Evolutionary conservation across 306 rosid genomes (phyloP).

Genomic region (Macrotyloma uniflorum): DNA sequence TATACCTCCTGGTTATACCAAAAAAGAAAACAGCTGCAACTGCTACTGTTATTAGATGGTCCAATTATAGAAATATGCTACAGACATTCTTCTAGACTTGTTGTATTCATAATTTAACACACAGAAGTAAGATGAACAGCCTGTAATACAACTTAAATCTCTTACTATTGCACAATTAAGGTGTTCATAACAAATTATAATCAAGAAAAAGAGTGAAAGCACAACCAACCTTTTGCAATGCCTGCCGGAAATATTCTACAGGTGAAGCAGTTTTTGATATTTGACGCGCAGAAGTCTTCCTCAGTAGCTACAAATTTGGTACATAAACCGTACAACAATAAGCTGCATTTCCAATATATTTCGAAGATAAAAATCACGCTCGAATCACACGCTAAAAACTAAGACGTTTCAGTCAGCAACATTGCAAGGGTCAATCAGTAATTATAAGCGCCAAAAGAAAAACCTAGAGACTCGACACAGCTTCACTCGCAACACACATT

Average conservation of each 20-base stretch:
- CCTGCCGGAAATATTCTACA: conserved; percentile 78
- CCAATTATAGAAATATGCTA: not conserved
- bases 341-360: conserved; percentile 57
- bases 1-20: too few species aligned
- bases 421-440: not conserved
- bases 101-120: conserved; percentile 12
- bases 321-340: conserved; percentile 65
- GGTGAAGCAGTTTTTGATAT: conserved; percentile 83
- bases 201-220: not conserved
- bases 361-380: conserved; percentile 40
- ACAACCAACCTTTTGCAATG: conserved; percentile 74
- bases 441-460: not conserved
- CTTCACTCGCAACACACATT: not conserved
- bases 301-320: conserved; percentile 80
- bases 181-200: not conserved
- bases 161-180: conserved; percentile 8
- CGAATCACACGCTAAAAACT: conserved; percentile 17
- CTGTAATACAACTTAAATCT: conserved; percentile 16
- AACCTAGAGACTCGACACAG: conserved; percentile 16
- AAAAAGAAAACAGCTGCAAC: not conserved
- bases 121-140: not conserved
- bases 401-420: not conserved
- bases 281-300: conserved; percentile 83
- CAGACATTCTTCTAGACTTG: not conserved
- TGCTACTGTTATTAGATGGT: not conserved